These are phyloP conservation scores for Hyaloscypha bicolor DNA, from an alignment of 495 filamentous ascomycete genomes.

Conservation along the genomic window DNA sequence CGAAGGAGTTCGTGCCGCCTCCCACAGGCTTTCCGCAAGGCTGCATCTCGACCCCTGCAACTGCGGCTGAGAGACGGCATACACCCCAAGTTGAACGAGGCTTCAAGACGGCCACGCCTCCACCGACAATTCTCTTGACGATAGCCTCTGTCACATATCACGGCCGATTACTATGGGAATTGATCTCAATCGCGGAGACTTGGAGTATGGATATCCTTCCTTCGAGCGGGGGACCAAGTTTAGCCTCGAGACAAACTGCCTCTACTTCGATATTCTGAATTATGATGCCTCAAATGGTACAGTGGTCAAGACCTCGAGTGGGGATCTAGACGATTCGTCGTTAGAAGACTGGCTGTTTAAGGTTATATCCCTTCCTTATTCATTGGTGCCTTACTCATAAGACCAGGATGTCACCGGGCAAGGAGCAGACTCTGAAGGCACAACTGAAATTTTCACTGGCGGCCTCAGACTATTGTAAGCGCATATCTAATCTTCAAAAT, in stretches of 20 bases:
- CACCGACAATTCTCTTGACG: background rate
- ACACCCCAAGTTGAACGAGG: background rate
- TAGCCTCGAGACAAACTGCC: background rate
- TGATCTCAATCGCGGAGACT: background rate
- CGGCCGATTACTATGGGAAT: background rate
- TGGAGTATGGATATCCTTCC: background rate
- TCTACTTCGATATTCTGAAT: background rate
- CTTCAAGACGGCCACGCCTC: background rate
- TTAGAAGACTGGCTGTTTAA: background rate
- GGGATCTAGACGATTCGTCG: background rate
- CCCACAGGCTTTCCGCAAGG: background rate
- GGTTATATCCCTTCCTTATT: background rate
- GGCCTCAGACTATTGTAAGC: background rate
- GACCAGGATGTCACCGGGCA: background rate
- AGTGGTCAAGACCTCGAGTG: background rate
- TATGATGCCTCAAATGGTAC: background rate
- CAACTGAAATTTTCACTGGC: background rate
- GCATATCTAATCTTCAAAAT: background rate
- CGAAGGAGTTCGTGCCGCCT: background rate
- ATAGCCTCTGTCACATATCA: background rate
- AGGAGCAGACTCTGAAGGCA: background rate
- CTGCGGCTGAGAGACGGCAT: background rate
- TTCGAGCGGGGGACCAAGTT: background rate
- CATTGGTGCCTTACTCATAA: background rate
- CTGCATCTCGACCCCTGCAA: background rate